phyloP scores from a whole-genome alignment of 495 filamentous ascomycete species.

The Penicillium riverlandense region DNA sequence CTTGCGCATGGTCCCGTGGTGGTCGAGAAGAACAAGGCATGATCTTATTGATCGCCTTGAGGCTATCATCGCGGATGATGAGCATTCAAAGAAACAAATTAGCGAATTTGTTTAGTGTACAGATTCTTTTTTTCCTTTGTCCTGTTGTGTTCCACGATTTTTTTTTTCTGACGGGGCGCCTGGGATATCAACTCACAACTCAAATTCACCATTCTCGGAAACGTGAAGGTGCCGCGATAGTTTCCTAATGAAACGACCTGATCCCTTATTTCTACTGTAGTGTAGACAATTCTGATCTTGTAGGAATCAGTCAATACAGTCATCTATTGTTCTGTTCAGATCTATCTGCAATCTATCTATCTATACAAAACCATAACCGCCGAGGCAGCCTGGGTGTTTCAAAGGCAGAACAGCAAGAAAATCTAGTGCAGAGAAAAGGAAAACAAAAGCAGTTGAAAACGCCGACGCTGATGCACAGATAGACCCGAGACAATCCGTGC shows the following conservation, averaged over 20 bases:
- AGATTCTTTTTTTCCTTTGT: conserved; percentile 12
- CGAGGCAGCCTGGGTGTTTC: not conserved
- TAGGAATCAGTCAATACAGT: too few relatives aligned
- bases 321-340: conserved; percentile 2
- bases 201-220: conserved; percentile 17
- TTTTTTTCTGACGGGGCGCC: conserved; percentile 18
- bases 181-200: conserved; percentile 18
- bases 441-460: conserved; percentile 9
- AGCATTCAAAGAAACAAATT: conserved; percentile 18
- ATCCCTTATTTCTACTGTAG: not conserved
- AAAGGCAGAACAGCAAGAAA: not conserved
- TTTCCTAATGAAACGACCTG: conserved; percentile 27
- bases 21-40: too few relatives aligned
- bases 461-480: conserved; percentile 31
- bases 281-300: too few relatives aligned
- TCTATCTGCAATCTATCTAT: conserved; percentile 8
- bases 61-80: conserved; percentile 1
- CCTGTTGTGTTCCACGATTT: conserved; percentile 6
- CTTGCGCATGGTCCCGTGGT: not conserved
- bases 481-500: conserved; percentile 21
- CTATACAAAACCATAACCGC: conserved; percentile 2
- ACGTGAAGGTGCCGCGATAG: conserved; percentile 19
- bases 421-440: not conserved
- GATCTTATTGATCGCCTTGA: too few relatives aligned
- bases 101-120: conserved; percentile 23